These are phyloP conservation scores for Spongospora subterranea DNA, from an alignment of 208 protist species.

Conservation along the genomic window DNA sequence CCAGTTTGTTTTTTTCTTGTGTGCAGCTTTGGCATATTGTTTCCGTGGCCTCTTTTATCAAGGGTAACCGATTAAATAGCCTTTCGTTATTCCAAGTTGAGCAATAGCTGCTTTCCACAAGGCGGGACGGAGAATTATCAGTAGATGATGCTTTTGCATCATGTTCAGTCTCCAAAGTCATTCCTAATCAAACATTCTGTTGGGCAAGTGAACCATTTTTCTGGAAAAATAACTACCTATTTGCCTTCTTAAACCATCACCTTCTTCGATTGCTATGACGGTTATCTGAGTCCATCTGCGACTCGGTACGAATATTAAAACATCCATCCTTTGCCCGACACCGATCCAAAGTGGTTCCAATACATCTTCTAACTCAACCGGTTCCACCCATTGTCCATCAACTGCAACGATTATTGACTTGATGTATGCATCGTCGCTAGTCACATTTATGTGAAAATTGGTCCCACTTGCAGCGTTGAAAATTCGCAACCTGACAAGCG, in stretches of 20 bases:
- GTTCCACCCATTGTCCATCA: conserved; percentile 20
- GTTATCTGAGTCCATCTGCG: neutral
- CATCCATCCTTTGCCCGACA: conserved; percentile 1
- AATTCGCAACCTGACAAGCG: neutral
- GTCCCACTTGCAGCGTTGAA: neutral
- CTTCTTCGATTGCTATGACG: conserved; percentile 22
- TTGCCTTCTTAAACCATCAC: neutral
- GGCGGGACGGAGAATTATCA: no score
- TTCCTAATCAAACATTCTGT: no score
- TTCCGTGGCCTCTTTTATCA: no score
- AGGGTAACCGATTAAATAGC: no score
- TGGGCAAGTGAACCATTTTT: no score
- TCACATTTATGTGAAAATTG: neutral
- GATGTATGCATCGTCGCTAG: neutral
- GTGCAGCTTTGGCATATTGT: no score
- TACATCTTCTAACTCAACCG: neutral
- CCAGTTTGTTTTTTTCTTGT: no score
- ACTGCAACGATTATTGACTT: neutral
- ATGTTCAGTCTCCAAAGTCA: no score
- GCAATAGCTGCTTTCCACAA: no score
- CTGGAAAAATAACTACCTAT: no score
- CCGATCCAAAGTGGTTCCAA: neutral
- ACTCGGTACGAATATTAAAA: conserved; percentile 13
- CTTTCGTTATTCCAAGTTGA: no score
- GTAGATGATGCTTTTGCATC: no score